Conservation (phyloP, 352 stramenopile genomes). For the Globisporangium okanoganense region DNA sequence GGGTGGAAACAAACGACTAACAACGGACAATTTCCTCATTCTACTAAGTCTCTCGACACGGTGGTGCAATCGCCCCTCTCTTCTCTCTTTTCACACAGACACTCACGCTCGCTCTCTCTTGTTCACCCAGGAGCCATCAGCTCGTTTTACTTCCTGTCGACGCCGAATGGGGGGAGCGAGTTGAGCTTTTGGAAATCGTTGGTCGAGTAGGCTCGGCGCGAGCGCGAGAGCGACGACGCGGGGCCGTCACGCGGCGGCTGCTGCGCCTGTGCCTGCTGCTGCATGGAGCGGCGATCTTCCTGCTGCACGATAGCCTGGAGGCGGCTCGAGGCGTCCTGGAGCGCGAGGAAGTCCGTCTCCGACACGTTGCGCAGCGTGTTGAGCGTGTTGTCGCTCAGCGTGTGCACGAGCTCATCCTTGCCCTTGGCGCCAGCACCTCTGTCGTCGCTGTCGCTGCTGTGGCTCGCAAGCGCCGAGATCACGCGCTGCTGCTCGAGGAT, state of each 20-base stretch:
- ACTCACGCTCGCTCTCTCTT: not conserved
- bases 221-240: constrained; percentile 41
- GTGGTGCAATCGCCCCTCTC: not conserved
- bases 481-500: constrained; percentile 79
- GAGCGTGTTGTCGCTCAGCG: constrained; percentile 66
- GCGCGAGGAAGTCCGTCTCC: constrained; percentile 55
- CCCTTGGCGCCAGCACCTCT: constrained; percentile 14
- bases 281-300: constrained; percentile 35
- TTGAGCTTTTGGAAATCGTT: constrained; percentile 42
- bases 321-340: constrained; percentile 59
- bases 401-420: constrained; percentile 59
- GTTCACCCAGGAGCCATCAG: not conserved
- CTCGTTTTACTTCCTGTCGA: constrained; percentile 6
- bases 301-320: constrained; percentile 62
- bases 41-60: not conserved
- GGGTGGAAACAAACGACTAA: not conserved
- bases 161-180: constrained; percentile 11
- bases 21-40: not conserved
- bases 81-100: not conserved
- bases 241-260: constrained; percentile 30
- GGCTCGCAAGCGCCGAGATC: constrained; percentile 57
- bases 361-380: constrained; percentile 65
- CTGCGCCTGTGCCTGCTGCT: constrained; percentile 16
- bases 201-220: constrained; percentile 56
- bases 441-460: constrained; percentile 55